Conservation (phyloP, 2,329 filamentous ascomycete species). For the Exophiala spinifera region DNA sequence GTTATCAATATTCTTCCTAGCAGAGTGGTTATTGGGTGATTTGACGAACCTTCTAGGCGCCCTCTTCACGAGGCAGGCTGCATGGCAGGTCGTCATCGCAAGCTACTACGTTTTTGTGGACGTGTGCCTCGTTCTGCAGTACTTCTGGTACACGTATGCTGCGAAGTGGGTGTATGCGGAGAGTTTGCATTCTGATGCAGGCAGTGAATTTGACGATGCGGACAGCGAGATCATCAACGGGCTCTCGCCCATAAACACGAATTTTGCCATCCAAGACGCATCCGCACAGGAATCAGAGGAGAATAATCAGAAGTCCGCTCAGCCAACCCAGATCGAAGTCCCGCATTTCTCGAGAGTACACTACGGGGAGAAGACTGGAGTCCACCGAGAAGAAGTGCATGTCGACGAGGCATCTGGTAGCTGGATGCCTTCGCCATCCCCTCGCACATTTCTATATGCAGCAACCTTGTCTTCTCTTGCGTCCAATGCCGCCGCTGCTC, state of each 20-base stretch:
- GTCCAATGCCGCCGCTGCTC: slow-evolving; percentile 42
- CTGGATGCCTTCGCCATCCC: slow-evolving; percentile 34
- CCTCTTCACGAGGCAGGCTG: slow-evolving; percentile 61
- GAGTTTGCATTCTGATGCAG: slow-evolving; percentile 28
- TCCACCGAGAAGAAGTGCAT: slow-evolving; percentile 1
- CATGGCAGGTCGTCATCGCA: slow-evolving; percentile 65
- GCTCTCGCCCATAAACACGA: slow-evolving; percentile 36
- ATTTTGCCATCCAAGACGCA: slow-evolving; percentile 24
- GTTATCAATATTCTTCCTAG: slow-evolving; percentile 62
- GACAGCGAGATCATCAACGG: slow-evolving; percentile 37
- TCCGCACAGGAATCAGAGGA: slow-evolving; percentile 10
- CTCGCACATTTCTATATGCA: slow-evolving; percentile 44
- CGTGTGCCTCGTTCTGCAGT: slow-evolving; percentile 59
- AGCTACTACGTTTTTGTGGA: slow-evolving; percentile 66
- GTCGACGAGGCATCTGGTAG: slow-evolving; percentile 16
- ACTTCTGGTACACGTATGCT: slow-evolving; percentile 62
- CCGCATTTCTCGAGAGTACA: slow-evolving; percentile 24
- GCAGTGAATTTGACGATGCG: slow-evolving; percentile 30
- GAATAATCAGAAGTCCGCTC: slow-evolving; percentile 13
- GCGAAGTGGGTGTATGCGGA: slow-evolving; percentile 47
- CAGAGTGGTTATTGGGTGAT: slow-evolving; percentile 65
- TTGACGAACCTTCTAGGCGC: slow-evolving; percentile 61
- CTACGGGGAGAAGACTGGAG: slow-evolving; percentile 27
- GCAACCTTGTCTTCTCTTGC: slow-evolving; percentile 46
- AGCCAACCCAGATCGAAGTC: slow-evolving; percentile 12